Base-by-base conservation (phyloP, 78 protist species). In the Polysphondylium violaceum region DNA sequence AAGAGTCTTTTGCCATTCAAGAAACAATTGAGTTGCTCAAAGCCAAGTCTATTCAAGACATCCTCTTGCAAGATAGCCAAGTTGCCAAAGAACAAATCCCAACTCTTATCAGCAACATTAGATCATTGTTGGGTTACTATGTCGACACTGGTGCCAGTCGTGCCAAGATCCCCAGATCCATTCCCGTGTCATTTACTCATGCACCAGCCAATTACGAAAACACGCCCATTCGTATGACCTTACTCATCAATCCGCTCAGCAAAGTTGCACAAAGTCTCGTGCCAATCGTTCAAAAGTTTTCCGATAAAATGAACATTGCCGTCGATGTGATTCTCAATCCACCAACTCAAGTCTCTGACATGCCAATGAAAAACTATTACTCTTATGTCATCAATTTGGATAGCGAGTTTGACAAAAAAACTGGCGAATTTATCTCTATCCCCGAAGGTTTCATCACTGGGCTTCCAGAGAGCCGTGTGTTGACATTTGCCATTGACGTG, bases 401-500 rank as follows among this genome's bases (percentile, higher is more conserved):
- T 8, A 58, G 19, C 31, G 40, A 59, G 21, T 87, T 86, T 29
- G 64, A 58, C 43, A 12, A 0, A 12, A 44, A 72, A 51, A 43
- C 64, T 58, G 93, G 81, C 3, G 19, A 21, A 25, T 33, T 56
- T 5, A 12, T 5, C 27, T 55, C 47, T 41, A 64, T 67, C 23
- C 76, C 89, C 51, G 51, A 33, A 36, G 89, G 89, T 25, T 38
- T 58, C 29, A 17, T 86, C 8, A 55, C 64, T 8, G 50, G 68
- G 21, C 51, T 92, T 6, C 95, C 95, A 19, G 87, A 72, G 33
- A 35, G 25, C 7, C 61, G 92, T 40, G 88, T 92, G 12, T 33
- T 92, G 1, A 85, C 95, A 38, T 41, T 92, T 0, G 95, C 91
- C 14, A 41, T 92, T 40, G 95, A 92, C 51, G 50, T 55, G 16